Evolutionary conservation across 2,329 filamentous ascomycete genomes (phyloP), one percentile per base, ranked within the genome.

Genomic region (Aspergillus brunneoviolaceus): DNA sequence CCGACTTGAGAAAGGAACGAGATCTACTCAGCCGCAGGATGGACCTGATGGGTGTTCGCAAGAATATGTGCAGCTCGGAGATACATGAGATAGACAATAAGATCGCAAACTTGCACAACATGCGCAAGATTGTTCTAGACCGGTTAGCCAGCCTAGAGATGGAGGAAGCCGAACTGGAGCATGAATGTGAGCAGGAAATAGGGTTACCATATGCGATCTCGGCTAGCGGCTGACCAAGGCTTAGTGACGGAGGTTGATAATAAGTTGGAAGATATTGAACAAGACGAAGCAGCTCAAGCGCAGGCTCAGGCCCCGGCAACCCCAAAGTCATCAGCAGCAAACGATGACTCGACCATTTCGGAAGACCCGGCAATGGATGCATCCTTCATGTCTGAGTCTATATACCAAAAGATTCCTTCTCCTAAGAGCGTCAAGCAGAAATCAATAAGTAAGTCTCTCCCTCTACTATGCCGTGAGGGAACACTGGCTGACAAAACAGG

Each of bases 71-170:
- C 67, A 95, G 92, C 70, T 90, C 91, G 64, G 95, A 99, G 76
- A 98, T 99, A 60, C 87, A 88, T 61, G 95, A 99, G 72, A 96
- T 99, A 62, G 95, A 99, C 78, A 93, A 90, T 78, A 99, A 98
- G 77, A 94, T 99, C 64, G 87, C 91, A 62, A 98, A 98, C 75
- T 81, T 99, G 57, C 89, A 92, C 68, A 91, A 87, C 63, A 97
- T 98, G 92, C 89, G 95, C 66, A 90, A 89, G 72, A 96, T 97
- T 62, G 90, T 98, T 50, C 77, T 99, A 59, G 92, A 97, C 58
- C 85, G 95, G 63, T 77, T 99, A 66, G 93, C 93, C 1, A 86
- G 85, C 2, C 79, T 98, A 62, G 95, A 99, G 77, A 89, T 94
- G 74, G 94, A 98, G 70, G 95, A 99, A 77, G 86, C 89, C 45